phyloP scores from a whole-genome alignment of 352 stramenopile species.

The Plasmopara muralis region DNA sequence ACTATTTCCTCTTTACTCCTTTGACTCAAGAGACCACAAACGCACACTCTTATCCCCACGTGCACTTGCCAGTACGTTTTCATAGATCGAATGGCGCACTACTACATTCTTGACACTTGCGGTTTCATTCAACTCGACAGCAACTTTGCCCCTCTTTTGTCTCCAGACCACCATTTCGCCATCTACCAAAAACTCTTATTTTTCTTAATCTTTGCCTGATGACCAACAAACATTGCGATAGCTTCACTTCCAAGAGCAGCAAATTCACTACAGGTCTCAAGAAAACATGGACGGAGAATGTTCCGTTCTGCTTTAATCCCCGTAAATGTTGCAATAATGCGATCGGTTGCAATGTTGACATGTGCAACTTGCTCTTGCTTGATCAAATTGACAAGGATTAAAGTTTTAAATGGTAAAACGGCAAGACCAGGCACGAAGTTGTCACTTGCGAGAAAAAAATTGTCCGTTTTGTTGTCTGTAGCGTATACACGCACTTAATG shows the following conservation, averaged over 20 bases:
- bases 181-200: conserved; percentile 24
- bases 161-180: conserved; percentile 54
- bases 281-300: conserved; percentile 57
- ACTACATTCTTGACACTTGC: conserved; percentile 68
- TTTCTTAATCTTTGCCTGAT: neutral
- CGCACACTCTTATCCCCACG: conserved; percentile 72
- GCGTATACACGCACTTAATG: conserved; percentile 60
- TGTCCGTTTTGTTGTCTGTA: conserved; percentile 47
- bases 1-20: conserved; percentile 8
- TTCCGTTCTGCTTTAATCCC: conserved; percentile 58
- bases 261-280: conserved; percentile 37
- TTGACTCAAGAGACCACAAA: conserved; percentile 31
- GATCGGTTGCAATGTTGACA: conserved; percentile 37
- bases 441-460: conserved; percentile 44
- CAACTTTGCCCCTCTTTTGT: conserved; percentile 38
- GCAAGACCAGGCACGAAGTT: conserved; percentile 51
- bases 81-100: conserved; percentile 37
- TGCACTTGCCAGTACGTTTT: conserved; percentile 52
- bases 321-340: conserved; percentile 40
- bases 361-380: conserved; percentile 51
- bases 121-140: conserved; percentile 36
- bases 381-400: conserved; percentile 59
- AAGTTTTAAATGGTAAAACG: conserved; percentile 36
- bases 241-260: conserved; percentile 69
- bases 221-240: conserved; percentile 6